Evolutionary conservation across 805 yeast genomes (phyloP), one percentile per base, ranked within the genome.

Genomic region (Nakazawaea ambrosiae): DNA sequence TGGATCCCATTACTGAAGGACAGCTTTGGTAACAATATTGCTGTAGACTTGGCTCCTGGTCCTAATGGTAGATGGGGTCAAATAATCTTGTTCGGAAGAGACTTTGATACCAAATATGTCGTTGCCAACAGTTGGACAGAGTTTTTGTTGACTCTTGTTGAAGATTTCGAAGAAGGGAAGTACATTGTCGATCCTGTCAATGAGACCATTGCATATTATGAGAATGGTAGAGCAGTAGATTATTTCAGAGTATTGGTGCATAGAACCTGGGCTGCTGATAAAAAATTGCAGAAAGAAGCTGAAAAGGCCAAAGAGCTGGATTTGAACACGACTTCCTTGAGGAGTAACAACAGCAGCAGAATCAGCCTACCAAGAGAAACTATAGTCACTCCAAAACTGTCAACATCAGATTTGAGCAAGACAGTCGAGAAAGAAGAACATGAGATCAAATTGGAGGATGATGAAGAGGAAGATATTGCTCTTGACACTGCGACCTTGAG

Each of bases 1-100:
- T 90, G 98, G 98, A 78, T 90, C 42, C 97, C 98, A 3, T 59
- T 90, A 36, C 76, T 85, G 27, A 86, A 90, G 34, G 98, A 90
- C 57, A 78, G 75, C 37, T 81, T 78, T 17, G 98, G 98, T 32
- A 90, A 90, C 62, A 89, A 88, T 57, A 79, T 90, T 45, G 98
- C 88, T 36, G 66, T 92, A 12, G 98, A 90, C 61, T 68, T 90
- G 42, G 79, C 85, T 2, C 90, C 92, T 1, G 96, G 87, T 6
- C 71, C 79, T 8, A 61, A 63, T 20, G 96, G 96, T 31, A 69
- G 66, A 41, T 78, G 83, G 73, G 98, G 97, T 27, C 98, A 90
- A 62, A 81, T 92, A 15, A 90, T 90, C 45, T 54, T 89, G 38
- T 90, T 85, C 58, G 98, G 98, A 27, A 78, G 97, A 53, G 97